Evolutionary conservation across 2,329 filamentous ascomycete species (phyloP).

Genomic region (Waltergamsia citrina): DNA sequence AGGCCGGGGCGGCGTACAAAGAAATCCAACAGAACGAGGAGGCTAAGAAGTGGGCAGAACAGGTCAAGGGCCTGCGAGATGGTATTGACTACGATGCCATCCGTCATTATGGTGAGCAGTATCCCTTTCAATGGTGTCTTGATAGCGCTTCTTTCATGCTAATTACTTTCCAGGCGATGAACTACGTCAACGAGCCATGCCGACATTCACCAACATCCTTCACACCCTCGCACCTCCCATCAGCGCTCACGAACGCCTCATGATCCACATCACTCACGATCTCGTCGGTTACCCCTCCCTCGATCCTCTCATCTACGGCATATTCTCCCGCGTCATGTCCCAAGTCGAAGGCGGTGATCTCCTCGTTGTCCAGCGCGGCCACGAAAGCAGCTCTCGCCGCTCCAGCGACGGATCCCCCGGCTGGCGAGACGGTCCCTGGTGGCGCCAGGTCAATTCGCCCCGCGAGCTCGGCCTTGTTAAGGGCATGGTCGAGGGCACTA

Average conservation of each 20-base stretch:
- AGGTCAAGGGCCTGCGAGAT: conserved; percentile 58
- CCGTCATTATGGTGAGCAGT: conserved; percentile 29
- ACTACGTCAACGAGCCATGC: conserved; percentile 74
- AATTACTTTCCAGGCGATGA: conserved; percentile 61
- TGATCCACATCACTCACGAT: conserved; percentile 96
- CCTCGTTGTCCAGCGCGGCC: conserved; percentile 85
- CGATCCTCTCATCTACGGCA: conserved; percentile 82
- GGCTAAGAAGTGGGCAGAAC: conserved; percentile 90
- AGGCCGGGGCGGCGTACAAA: conserved; percentile 85
- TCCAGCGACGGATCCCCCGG: conserved; percentile 51
- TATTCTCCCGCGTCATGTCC: conserved; percentile 95
- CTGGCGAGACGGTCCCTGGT: conserved; percentile 96
- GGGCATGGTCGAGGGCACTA: conserved; percentile 78
- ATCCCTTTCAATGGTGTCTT: not conserved
- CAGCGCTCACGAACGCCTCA: conserved; percentile 89
- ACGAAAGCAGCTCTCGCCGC: conserved; percentile 65
- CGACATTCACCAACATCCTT: conserved; percentile 89
- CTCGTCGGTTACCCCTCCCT: conserved; percentile 89
- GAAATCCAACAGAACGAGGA: conserved; percentile 96
- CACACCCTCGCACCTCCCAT: conserved; percentile 95
- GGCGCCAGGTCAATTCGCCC: conserved; percentile 61
- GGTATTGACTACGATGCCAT: conserved; percentile 65
- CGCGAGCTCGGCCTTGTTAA: conserved; percentile 73
- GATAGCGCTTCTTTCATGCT: not conserved
- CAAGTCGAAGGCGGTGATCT: conserved; percentile 96